A percentile compares a stretch with the other conserved stretches of the same genome.
These are phyloP conservation scores for Dalechampia spathulata DNA, from an alignment of 441 rosid species.

Conservation along the genomic window DNA sequence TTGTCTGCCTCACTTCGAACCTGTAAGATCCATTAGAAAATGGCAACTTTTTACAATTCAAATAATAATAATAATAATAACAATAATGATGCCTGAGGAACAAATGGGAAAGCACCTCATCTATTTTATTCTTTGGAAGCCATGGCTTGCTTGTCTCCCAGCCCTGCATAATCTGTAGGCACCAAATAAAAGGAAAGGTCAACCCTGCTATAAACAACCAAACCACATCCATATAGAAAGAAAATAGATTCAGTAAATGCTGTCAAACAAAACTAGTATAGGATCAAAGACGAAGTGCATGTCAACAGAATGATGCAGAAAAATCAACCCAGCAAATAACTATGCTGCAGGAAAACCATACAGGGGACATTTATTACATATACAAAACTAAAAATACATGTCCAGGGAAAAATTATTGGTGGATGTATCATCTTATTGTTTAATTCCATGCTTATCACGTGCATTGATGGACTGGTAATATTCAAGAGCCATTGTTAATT, in stretches of 20 bases:
- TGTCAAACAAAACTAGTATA: not conserved
- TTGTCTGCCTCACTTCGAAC: conserved; percentile 51
- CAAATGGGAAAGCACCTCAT: conserved; percentile 46
- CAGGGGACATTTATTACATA: too few relatives aligned
- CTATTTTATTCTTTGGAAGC: conserved; percentile 76
- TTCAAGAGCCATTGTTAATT: too few relatives aligned
- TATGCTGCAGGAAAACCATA: not conserved
- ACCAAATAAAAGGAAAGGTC: conserved; percentile 13
- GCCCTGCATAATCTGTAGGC: conserved; percentile 47
- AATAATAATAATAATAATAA: too few relatives aligned
- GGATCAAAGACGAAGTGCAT: not conserved
- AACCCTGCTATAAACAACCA: not conserved
- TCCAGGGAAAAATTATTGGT: too few relatives aligned
- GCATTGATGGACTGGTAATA: too few relatives aligned
- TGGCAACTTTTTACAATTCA: not conserved
- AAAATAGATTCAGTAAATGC: not conserved
- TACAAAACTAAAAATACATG: too few relatives aligned
- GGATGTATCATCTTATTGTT: too few relatives aligned
- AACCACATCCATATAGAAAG: not conserved
- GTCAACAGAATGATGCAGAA: not conserved
- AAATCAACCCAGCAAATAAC: not conserved
- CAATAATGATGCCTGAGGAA: too few relatives aligned
- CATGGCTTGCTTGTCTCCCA: conserved; percentile 84
- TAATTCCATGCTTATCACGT: too few relatives aligned
- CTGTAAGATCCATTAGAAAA: conserved; percentile 26